Conservation (phyloP, 805 yeast species). For the Myxozyma monticola region DNA sequence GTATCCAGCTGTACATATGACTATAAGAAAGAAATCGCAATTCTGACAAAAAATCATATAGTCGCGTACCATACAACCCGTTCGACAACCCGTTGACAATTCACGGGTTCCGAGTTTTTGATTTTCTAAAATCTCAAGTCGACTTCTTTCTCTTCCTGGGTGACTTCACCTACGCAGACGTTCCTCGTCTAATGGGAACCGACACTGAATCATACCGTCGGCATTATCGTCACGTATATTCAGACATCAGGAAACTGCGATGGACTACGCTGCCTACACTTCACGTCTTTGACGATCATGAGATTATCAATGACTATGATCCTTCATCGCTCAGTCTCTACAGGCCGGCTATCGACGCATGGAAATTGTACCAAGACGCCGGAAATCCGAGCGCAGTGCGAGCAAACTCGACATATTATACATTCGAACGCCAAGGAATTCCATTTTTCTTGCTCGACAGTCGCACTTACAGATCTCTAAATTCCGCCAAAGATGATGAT, state of each 20-base stretch:
- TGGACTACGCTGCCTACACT: slow-evolving; percentile 26
- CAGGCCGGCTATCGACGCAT: slow-evolving; percentile 25
- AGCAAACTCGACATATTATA: slow-evolving; percentile 22
- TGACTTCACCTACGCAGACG: slow-evolving; percentile 34
- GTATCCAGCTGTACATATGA: not conserved
- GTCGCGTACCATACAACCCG: slow-evolving; percentile 30
- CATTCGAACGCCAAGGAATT: slow-evolving; percentile 30
- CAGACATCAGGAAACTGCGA: slow-evolving; percentile 8
- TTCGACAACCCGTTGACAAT: slow-evolving; percentile 28
- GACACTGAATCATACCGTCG: slow-evolving; percentile 21
- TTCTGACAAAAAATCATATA: not conserved
- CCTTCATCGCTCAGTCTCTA: slow-evolving; percentile 7
- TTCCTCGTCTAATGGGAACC: slow-evolving; percentile 29
- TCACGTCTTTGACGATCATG: slow-evolving; percentile 34
- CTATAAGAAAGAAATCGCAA: too few species aligned
- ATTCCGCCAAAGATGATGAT: slow-evolving; percentile 22
- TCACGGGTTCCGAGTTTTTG: slow-evolving; percentile 21
- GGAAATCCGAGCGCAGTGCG: slow-evolving; percentile 31
- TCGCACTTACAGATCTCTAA: slow-evolving; percentile 28
- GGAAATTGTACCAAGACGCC: slow-evolving; percentile 28
- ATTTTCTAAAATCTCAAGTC: slow-evolving; percentile 3
- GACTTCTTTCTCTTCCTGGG: slow-evolving; percentile 32
- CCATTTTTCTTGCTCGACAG: slow-evolving; percentile 33
- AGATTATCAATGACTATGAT: slow-evolving; percentile 32
- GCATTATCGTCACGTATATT: slow-evolving; percentile 32